Evolutionary conservation across 202 grass and related monocot genomes (phyloP).

Genomic region (Schoenoplectus tabernaemontani): DNA sequence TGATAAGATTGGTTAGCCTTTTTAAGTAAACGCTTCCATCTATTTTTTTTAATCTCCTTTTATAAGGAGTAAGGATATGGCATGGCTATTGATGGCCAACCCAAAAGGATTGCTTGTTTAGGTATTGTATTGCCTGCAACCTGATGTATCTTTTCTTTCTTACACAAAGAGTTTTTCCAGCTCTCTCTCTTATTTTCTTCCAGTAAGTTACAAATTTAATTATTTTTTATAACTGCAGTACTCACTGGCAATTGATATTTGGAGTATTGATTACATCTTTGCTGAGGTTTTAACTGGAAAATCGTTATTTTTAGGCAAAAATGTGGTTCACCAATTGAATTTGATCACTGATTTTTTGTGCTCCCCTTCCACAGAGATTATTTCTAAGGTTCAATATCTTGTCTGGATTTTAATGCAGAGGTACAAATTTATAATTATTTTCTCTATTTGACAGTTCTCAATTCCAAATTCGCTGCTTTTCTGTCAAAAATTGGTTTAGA

Average conservation of each 20-base stretch:
- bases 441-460: not conserved
- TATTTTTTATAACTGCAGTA: constrained; percentile 58
- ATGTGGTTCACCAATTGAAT: constrained; percentile 98
- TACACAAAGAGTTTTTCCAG: constrained; percentile 14
- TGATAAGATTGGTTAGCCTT: constrained; percentile 14
- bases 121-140: constrained; percentile 24
- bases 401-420: not conserved
- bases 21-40: too few relatives aligned
- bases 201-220: not conserved
- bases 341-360: constrained; percentile 96
- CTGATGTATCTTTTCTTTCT: constrained; percentile 20
- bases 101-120: constrained; percentile 27
- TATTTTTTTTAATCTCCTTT: too few relatives aligned
- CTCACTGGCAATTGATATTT: constrained; percentile 88
- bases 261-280: constrained; percentile 99
- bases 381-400: constrained; percentile 57
- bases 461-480: not conserved
- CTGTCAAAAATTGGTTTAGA: too few relatives aligned
- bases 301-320: constrained; percentile 96
- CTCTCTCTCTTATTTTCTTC: constrained; percentile 21
- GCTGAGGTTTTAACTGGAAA: constrained; percentile 90
- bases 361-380: constrained; percentile 53
- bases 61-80: too few relatives aligned
- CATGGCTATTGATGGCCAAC: too few relatives aligned
- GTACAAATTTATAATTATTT: not conserved